A percentile compares a stretch with the other conserved stretches of the same genome.
Evolutionary conservation across 2,329 filamentous ascomycete genomes (phyloP).

Genomic region (Cordyceps farinosa): DNA sequence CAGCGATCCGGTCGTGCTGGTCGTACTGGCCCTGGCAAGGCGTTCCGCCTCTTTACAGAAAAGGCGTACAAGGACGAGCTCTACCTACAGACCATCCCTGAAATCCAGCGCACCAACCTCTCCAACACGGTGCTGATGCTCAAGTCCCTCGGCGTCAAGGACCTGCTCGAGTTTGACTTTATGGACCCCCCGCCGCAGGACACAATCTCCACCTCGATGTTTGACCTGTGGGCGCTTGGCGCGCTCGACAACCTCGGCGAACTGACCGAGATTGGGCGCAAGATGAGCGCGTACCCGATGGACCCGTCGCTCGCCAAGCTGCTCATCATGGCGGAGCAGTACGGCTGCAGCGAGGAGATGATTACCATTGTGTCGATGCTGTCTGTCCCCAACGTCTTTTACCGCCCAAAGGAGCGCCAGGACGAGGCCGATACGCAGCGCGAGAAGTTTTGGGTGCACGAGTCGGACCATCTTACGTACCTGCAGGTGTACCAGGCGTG

Average conservation of each 20-base stretch:
- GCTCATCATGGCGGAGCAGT: constrained; percentile 84
- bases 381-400: constrained; percentile 93
- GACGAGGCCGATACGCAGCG: constrained; percentile 94
- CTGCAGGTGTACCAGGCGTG: constrained; percentile 95
- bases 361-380: constrained; percentile 98
- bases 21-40: constrained; percentile 90
- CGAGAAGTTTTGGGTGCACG: constrained; percentile 97
- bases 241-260: constrained; percentile 92
- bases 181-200: constrained; percentile 99
- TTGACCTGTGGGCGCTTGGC: constrained; percentile 94
- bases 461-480: constrained; percentile 93
- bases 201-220: constrained; percentile 93
- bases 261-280: constrained; percentile 77
- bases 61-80: constrained; percentile 93
- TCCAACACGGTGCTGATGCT: constrained; percentile 91
- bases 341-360: constrained; percentile 95
- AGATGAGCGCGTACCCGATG: constrained; percentile 98
- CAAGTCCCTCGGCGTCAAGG: constrained; percentile 90
- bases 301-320: constrained; percentile 93
- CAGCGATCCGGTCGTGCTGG: constrained; percentile 93
- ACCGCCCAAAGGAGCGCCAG: constrained; percentile 91
- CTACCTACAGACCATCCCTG: constrained; percentile 94
- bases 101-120: constrained; percentile 95
- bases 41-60: constrained; percentile 91
- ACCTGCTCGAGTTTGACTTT: constrained; percentile 94